Percentiles rank a stretch among this genome's conserved stretches.
Evolutionary conservation across 768 basidiomycete genomes (phyloP).

Genomic region (Sporobolomyces phaffii): DNA sequence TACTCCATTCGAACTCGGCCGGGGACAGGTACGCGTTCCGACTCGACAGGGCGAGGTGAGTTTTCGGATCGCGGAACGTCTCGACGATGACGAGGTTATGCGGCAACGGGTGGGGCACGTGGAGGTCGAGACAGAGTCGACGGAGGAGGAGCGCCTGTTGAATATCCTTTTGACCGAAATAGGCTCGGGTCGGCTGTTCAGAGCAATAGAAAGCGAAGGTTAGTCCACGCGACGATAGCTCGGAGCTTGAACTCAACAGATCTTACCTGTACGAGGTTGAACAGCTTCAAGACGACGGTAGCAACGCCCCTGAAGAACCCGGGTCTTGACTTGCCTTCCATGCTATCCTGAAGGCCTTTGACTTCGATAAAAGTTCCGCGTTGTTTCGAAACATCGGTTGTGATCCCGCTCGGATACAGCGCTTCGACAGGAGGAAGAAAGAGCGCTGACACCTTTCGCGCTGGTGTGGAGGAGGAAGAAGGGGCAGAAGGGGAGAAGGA

Average conservation of each 20-base stretch:
- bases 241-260: too few species aligned
- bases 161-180: slow-evolving; percentile 98
- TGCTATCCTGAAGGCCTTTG: slow-evolving; percentile 67
- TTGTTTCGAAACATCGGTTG: slow-evolving; percentile 66
- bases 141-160: slow-evolving; percentile 86
- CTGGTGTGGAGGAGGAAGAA: slow-evolving; percentile 38
- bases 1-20: slow-evolving; percentile 61
- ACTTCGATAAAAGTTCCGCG: slow-evolving; percentile 87
- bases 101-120: slow-evolving; percentile 68
- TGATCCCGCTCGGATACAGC: slow-evolving; percentile 90
- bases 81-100: slow-evolving; percentile 77
- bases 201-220: too few species aligned
- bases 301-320: slow-evolving; percentile 93
- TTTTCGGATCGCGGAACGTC: slow-evolving; percentile 59
- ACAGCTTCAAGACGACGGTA: slow-evolving; percentile 88
- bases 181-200: slow-evolving; percentile 74
- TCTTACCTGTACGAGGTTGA: slow-evolving; percentile 81
- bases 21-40: slow-evolving; percentile 74
- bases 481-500: slow-evolving; percentile 42
- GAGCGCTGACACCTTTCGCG: slow-evolving; percentile 59
- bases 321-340: slow-evolving; percentile 84
- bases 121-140: slow-evolving; percentile 68
- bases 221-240: too few species aligned
- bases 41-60: slow-evolving; percentile 78
- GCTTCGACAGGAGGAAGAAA: slow-evolving; percentile 73